A percentile compares a stretch with the other conserved stretches of the same genome.
These are phyloP conservation scores for Cardamine resedifolia DNA, from an alignment of 345 rosid genomes.

Conservation along the genomic window DNA sequence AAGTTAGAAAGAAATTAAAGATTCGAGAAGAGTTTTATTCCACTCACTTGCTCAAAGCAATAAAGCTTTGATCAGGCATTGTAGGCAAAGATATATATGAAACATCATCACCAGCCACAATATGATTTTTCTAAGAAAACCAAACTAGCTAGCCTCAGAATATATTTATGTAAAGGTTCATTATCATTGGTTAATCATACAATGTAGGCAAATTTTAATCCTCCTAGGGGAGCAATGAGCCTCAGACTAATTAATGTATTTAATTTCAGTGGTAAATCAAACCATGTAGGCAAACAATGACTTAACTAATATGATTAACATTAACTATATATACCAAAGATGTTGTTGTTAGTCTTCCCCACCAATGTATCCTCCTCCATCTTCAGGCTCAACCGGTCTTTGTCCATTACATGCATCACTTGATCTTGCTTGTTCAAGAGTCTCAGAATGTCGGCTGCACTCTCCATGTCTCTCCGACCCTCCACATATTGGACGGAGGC, in stretches of 20 bases:
- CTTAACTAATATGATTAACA: too few relatives aligned
- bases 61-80: conserved; percentile 34
- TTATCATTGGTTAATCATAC: conserved; percentile 24
- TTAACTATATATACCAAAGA: too few relatives aligned
- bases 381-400: conserved; percentile 20
- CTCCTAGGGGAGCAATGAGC: conserved; percentile 13
- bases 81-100: conserved; percentile 39
- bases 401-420: conserved; percentile 18
- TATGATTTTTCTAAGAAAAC: not conserved
- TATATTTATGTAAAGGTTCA: not conserved
- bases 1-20: too few relatives aligned
- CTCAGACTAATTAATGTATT: conserved; percentile 21
- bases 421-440: conserved; percentile 12
- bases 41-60: too few relatives aligned
- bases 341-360: conserved; percentile 9
- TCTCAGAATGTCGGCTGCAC: conserved; percentile 27
- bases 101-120: conserved; percentile 36
- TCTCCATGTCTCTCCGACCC: conserved; percentile 26
- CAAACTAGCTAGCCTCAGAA: conserved; percentile 25
- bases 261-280: conserved; percentile 29
- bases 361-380: conserved; percentile 31
- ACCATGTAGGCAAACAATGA: conserved; percentile 30
- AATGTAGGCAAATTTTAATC: conserved; percentile 31
- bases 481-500: conserved; percentile 41
- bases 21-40: too few relatives aligned